Evolutionary conservation across 192 early-diverging fungal genomes (phyloP), one percentile per base, ranked within the genome.

Genomic region (Backusella sp.): DNA sequence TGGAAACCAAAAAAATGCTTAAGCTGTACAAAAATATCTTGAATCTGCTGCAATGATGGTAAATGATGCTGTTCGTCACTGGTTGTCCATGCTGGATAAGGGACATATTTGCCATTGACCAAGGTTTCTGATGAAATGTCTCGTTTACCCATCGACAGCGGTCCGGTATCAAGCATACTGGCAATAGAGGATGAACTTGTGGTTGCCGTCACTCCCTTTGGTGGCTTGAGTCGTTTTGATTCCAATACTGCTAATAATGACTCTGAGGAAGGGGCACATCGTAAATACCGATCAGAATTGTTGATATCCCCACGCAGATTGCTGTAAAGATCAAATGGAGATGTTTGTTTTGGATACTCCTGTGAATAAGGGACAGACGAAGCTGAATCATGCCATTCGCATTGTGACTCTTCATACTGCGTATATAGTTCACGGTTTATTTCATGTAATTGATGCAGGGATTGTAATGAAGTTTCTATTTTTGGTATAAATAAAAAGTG

Each of bases 1-100:
- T 95, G 94, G 74, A 95, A 95, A 1, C 94, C 94, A 69, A 93
- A 92, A 77, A 89, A 89, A 39, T 85, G 82, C 6, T 88, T 84
- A 71, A 95, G 73, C 39, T 91, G 87, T 36, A 87, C 83, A 81
- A 94, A 94, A 36, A 94, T 92, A 36, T 90, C 90, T 69, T 90
- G 85, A 44, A 93, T 90, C 68, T 90, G 87, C 62, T 90, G 89
- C 32, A 86, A 85, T 52, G 93, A 90, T 36, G 91, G 73, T 42
- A 90, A 88, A 44, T 89, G 86, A 76, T 89, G 86, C 74, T 86
- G 88, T 26, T 88, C 86, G 46, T 90, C 88, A 67, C 85, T 88
- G 26, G 70, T 30, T 15, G 35, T 32, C 84, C 84, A 88, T 4
- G 82, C 46, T 7, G 85, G 79, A 52, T 84, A 88, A n/a, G 39